Conservation (phyloP, 2,329 filamentous ascomycete species). For the Fusarium setosum region DNA sequence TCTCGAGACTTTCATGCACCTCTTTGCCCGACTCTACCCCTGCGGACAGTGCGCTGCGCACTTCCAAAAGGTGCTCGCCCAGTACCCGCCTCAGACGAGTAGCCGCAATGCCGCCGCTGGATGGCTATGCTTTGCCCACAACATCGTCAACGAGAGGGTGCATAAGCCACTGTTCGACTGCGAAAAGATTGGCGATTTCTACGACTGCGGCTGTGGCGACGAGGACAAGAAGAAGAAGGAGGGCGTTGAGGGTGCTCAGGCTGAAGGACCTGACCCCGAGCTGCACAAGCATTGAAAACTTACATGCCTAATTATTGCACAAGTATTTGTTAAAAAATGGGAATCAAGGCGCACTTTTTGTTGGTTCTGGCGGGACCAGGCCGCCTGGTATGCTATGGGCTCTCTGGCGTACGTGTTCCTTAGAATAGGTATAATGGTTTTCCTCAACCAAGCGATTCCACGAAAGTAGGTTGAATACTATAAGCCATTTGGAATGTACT, state of each 20-base stretch:
- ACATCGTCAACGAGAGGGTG: conserved; percentile 73
- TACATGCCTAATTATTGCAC: conserved; percentile 8
- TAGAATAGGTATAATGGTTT: background rate
- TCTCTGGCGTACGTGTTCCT: conserved; percentile 15
- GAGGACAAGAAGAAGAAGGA: conserved; percentile 60
- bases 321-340: conserved; percentile 11
- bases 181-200: conserved; percentile 75
- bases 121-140: conserved; percentile 77
- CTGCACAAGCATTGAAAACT: conserved; percentile 34
- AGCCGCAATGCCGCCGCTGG: conserved; percentile 72
- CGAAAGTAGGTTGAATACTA: background rate
- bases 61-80: conserved; percentile 70
- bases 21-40: conserved; percentile 76
- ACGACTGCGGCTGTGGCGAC: conserved; percentile 79
- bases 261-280: conserved; percentile 25
- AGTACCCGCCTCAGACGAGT: conserved; percentile 74
- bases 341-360: conserved; percentile 5
- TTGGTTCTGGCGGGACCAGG: conserved; percentile 40
- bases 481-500: background rate
- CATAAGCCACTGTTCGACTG: conserved; percentile 74
- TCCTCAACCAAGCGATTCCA: background rate
- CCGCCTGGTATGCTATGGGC: background rate
- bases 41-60: conserved; percentile 77
- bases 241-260: conserved; percentile 31
- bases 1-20: conserved; percentile 72